phyloP scores from a whole-genome alignment of 1,139 yeast species.

The Schizosaccharomyces versatilis region DNA sequence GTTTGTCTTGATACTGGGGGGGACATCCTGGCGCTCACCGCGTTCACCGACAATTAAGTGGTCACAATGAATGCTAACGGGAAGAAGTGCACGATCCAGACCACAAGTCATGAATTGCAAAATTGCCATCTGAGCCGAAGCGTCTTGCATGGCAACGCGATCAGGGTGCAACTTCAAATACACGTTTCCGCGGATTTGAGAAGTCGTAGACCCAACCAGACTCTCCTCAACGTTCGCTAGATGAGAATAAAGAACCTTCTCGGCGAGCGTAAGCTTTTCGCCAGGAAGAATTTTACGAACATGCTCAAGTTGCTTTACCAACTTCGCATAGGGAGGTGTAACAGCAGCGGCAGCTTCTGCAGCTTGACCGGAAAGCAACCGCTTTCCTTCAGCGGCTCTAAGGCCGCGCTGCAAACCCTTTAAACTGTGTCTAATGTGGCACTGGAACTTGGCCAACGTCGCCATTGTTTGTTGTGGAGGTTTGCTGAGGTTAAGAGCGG shows the following conservation, averaged over 20 bases:
- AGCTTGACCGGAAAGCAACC: too few species aligned
- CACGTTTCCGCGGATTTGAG: constrained; percentile 55
- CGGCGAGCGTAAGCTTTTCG: constrained; percentile 74
- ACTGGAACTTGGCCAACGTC: too few species aligned
- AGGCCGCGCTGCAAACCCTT: too few species aligned
- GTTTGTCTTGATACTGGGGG: constrained; percentile 56
- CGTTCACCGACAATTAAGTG: constrained; percentile 88
- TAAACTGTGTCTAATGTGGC: too few species aligned
- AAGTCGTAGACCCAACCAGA: constrained; percentile 25
- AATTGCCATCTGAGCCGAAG: constrained; percentile 93
- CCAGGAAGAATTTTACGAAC: constrained; percentile 39
- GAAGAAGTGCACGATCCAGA: constrained; percentile 62
- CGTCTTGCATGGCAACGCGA: constrained; percentile 98
- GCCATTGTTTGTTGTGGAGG: too few species aligned
- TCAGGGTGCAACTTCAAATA: constrained; percentile 89
- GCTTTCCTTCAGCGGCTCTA: too few species aligned
- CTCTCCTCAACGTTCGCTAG: constrained; percentile 67
- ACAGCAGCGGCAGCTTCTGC: background rate
- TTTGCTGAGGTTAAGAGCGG: background rate
- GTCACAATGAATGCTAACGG: constrained; percentile 91
- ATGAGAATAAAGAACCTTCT: constrained; percentile 81
- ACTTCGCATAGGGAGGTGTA: constrained; percentile 69
- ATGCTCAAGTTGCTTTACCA: constrained; percentile 36
- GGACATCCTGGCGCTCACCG: constrained; percentile 65
- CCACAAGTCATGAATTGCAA: constrained; percentile 95